phyloP scores from a whole-genome alignment of 106 monocot genomes.

The Apostasia ramifera region DNA sequence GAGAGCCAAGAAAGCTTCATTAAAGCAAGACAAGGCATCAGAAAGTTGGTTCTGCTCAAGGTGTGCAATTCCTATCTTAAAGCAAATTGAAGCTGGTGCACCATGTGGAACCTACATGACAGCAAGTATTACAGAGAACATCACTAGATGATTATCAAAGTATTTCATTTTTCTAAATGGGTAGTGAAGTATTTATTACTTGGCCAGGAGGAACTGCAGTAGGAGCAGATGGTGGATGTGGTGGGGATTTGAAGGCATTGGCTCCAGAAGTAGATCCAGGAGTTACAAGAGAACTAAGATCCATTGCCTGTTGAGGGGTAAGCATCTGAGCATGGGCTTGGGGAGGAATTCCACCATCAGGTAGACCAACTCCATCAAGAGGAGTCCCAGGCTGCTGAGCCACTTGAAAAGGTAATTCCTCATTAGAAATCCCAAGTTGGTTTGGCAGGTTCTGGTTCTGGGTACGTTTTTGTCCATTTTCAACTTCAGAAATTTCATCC shows the following conservation, averaged over 20 bases:
- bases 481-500: slow-evolving; percentile 13
- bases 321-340: slow-evolving; percentile 22
- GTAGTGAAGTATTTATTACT: slow-evolving; percentile 16
- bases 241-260: slow-evolving; percentile 4
- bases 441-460: slow-evolving; percentile 27
- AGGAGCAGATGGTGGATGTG: slow-evolving; percentile 39
- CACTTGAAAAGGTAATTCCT: slow-evolving; percentile 59
- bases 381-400: slow-evolving; percentile 26
- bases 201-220: slow-evolving; percentile 86
- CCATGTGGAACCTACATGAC: slow-evolving; percentile 73
- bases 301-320: slow-evolving; percentile 47
- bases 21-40: slow-evolving; percentile 90
- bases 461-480: slow-evolving; percentile 8
- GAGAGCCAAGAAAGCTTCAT: slow-evolving; percentile 89
- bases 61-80: slow-evolving; percentile 76
- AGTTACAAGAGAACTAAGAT: slow-evolving; percentile 69
- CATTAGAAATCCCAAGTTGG: slow-evolving; percentile 70
- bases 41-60: slow-evolving; percentile 96
- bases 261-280: slow-evolving; percentile 33
- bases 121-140: slow-evolving; percentile 2
- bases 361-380: slow-evolving; percentile 41
- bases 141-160: not conserved
- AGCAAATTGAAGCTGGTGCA: slow-evolving; percentile 77
- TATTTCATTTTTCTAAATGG: not conserved
- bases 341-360: slow-evolving; percentile 67